Base-by-base conservation (phyloP, 2,329 filamentous ascomycete genomes). In the Ceratocystis albifundus region DNA sequence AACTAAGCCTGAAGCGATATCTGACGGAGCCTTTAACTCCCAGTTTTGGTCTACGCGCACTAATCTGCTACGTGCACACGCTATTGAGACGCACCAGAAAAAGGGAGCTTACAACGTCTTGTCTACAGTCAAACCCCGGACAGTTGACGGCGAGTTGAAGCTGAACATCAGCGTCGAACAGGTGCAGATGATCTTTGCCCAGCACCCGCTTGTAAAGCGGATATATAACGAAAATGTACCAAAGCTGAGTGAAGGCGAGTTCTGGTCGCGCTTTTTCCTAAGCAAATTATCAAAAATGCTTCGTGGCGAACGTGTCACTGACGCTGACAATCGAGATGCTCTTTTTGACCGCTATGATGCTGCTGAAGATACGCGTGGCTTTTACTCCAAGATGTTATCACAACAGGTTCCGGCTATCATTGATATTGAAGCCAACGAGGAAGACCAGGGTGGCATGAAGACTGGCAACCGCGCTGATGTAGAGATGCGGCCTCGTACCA, bases 11-110 rank as follows among this genome's bases (percentile, higher is more conserved):
- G 88, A 93, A 6, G 86, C 88, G 1, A 87, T 97, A 69, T 87
- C 88, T 0, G 85, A 88, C 32, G 83, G 84, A 1, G 87, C 91
- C 57, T 96, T 97, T 75, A 91, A 93, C 70, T 80, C 85, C 0
- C 93, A 96, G 74, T 99, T 99, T 77, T 99, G 94, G 94, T 90
- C 90, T 1, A 90, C 90, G 1, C 83, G 95, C 59, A 83, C 92
- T 61, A 90, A 90, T 74, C 79, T 96, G 41, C 81, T 99, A 36
- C 88, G 94, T 12, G 88, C 93, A 0, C 89, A 96, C 76, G 92
- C 91, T 1, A 94, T 96, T 59, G 91, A 97, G 75, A 86, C 84
- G 66, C 86, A 84, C 68, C 95, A 99, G 77, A 88, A 86, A 71
- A 88, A 89, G 70, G 94, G 93, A 4, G 86, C 90, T 2, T 96